phyloP scores from a whole-genome alignment of 2,329 filamentous ascomycete species.

The Fusarium caatingaense region DNA sequence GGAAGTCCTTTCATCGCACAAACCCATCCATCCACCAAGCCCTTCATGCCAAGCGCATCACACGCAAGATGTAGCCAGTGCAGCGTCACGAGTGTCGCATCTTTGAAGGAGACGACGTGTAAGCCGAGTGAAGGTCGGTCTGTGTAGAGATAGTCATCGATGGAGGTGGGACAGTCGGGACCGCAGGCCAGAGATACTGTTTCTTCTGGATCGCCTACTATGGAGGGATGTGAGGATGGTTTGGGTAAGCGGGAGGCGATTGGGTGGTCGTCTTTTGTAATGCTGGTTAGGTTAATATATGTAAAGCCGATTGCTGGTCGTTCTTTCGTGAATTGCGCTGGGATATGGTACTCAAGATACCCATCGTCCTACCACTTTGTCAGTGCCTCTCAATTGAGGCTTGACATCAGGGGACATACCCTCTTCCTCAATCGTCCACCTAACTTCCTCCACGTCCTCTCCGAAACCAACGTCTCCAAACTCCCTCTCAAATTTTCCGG shows the following conservation, averaged over 20 bases:
- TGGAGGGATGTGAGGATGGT: slow-evolving; percentile 1
- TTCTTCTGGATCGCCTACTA: slow-evolving; percentile 22
- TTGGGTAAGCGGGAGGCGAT: slow-evolving; percentile 10
- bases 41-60: slow-evolving; percentile 1
- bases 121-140: slow-evolving; percentile 15
- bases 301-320: slow-evolving; percentile 21
- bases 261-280: slow-evolving; percentile 14
- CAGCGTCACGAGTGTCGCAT: slow-evolving; percentile 5
- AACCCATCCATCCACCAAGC: background rate
- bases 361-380: slow-evolving; percentile 1
- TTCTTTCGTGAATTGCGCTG: slow-evolving; percentile 4
- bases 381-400: accelerated
- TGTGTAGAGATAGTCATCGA: slow-evolving; percentile 17
- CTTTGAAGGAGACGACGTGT: slow-evolving; percentile 21
- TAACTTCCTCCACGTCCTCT: slow-evolving; percentile 18
- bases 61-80: slow-evolving; percentile 23
- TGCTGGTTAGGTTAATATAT: background rate
- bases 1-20: background rate
- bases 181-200: slow-evolving; percentile 23
- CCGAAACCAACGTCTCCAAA: slow-evolving; percentile 12
- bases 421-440: slow-evolving; percentile 32
- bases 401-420: background rate
- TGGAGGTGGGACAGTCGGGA: slow-evolving; percentile 1
- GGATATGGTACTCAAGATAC: slow-evolving; percentile 29
- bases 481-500: slow-evolving; percentile 8